phyloP scores from a whole-genome alignment of 805 yeast species.

The Brettanomyces nanus region DNA sequence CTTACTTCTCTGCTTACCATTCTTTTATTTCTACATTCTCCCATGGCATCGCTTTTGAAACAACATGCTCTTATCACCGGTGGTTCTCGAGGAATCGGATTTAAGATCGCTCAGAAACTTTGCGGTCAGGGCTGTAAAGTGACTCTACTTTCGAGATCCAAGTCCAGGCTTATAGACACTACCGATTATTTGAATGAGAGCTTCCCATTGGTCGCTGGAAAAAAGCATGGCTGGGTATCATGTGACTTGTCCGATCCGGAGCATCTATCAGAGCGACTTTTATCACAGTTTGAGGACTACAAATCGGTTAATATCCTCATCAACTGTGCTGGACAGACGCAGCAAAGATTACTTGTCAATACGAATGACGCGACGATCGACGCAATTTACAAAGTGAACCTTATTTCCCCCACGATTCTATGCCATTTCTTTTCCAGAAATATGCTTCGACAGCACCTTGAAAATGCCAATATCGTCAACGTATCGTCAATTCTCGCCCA shows the following conservation, averaged over 20 bases:
- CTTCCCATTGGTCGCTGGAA: conserved; percentile 7
- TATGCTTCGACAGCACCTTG: conserved; percentile 32
- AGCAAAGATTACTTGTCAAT: conserved; percentile 39
- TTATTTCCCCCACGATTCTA: conserved; percentile 53
- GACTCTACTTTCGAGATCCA: conserved; percentile 43
- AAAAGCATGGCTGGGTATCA: conserved; percentile 24
- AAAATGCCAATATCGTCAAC: conserved; percentile 42
- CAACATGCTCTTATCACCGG: conserved; percentile 52
- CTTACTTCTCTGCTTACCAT: background rate
- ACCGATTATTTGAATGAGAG: conserved; percentile 11
- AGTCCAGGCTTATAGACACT: conserved; percentile 25
- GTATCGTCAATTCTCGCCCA: conserved; percentile 56
- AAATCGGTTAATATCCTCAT: conserved; percentile 38
- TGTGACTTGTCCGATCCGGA: conserved; percentile 26
- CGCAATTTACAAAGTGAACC: conserved; percentile 43
- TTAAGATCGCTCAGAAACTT: conserved; percentile 41
- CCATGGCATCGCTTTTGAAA: background rate
- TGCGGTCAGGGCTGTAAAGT: conserved; percentile 45
- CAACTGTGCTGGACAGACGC: conserved; percentile 64
- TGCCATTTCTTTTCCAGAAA: conserved; percentile 43
- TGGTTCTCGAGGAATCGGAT: conserved; percentile 63
- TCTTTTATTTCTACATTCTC: background rate
- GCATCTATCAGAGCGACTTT: conserved; percentile 8
- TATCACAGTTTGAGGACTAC: conserved; percentile 20
- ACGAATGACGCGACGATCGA: conserved; percentile 35